A percentile compares a stretch with the other conserved stretches of the same genome.
phyloP scores from a whole-genome alignment of 2,329 filamentous ascomycete genomes.

The Colletotrichum melonis region DNA sequence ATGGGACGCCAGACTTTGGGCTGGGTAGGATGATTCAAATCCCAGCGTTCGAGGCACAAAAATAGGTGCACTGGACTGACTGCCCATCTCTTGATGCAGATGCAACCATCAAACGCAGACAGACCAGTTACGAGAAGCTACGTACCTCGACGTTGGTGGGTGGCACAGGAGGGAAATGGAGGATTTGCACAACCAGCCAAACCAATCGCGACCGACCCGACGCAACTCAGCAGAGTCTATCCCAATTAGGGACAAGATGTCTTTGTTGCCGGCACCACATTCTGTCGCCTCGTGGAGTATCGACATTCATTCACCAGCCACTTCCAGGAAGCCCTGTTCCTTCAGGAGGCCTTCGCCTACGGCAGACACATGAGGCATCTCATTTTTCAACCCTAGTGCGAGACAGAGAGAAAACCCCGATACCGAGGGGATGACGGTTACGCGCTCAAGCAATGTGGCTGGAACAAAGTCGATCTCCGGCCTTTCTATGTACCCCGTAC shows the following conservation, averaged over 20 bases:
- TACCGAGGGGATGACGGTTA: neutral
- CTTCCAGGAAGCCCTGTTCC: neutral
- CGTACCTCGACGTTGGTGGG: neutral
- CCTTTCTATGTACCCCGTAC: neutral
- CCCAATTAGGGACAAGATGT: neutral
- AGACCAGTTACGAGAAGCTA: neutral
- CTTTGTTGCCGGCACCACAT: conserved; percentile 15
- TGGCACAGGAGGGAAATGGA: neutral
- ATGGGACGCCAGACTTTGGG: neutral
- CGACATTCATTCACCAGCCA: conserved; percentile 1
- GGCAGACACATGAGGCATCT: neutral
- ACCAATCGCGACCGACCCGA: neutral
- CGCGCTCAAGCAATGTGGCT: neutral
- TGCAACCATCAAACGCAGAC: conserved; percentile 5
- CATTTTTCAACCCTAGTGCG: neutral
- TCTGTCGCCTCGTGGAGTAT: neutral
- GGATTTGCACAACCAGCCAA: neutral
- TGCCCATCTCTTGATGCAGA: neutral
- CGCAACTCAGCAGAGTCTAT: neutral
- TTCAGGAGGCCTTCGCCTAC: neutral
- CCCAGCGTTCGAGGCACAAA: neutral
- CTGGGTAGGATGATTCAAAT: neutral
- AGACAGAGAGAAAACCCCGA: neutral
- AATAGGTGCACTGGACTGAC: neutral
- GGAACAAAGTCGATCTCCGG: neutral